Base-by-base conservation (phyloP, 148 eudicot genomes). In the Polygonum aviculare region DNA sequence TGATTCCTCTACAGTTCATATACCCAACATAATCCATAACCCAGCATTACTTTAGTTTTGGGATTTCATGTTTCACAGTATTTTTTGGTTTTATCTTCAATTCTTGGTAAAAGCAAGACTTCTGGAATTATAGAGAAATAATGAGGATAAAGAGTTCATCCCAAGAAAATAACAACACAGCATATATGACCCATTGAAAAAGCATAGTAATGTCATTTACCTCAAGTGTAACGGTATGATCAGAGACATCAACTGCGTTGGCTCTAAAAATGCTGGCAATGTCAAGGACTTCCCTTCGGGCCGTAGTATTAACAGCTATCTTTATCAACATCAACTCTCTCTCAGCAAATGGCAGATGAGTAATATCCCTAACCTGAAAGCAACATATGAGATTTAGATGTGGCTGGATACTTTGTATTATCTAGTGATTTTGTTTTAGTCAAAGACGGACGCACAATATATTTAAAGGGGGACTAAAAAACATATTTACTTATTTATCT, bases 201-300 rank as follows among this genome's bases (percentile, higher is more conserved):
- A 44, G 7, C 1, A 0, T 26, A 62, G 15, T 12, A 50, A 16
- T 16, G 45, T 10, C 26, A 48, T 7, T 50, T 75, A 94, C 98
- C 97, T 94, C 97, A 65, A 94, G 83, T 19, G 98, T 94, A 74
- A 94, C 80, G 39, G 97, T 94, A 79, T 94, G 98, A 80, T 90
- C 97, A 82, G 98, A 94, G 76, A 92, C 93, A 82, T 94, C 98
- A 81, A 94, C 97, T 69, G 92, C 90, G 75, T 92, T 94, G 52
- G 98, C 97, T 62, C 97, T 84, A 79, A 94, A 94, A 78, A 94
- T 90, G 78, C 84, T 89, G 75, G 98, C 98, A 79, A 92, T 89
- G 79, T 94, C 98, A 55, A 94, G 93, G 78, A 94, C 92, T 83
- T 92, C 88, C 77, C 97, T 87, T 21, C 97, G 86, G 47, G 97